phyloP scores from a whole-genome alignment of 805 yeast species.

The Monosporozyma yasuniensis region DNA sequence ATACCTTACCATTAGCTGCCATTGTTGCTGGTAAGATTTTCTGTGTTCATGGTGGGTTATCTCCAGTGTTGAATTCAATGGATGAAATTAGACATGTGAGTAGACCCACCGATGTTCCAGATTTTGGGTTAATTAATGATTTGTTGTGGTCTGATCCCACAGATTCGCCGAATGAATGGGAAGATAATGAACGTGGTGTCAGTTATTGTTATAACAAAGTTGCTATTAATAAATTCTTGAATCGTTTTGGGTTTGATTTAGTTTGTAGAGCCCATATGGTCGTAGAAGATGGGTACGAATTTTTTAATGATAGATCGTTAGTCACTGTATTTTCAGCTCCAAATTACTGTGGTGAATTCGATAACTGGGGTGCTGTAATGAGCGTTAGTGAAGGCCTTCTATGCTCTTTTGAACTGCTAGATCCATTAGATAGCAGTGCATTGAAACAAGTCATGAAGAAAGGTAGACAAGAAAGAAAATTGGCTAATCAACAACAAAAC shows the following conservation, averaged over 20 bases:
- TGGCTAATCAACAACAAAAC: conserved; percentile 37
- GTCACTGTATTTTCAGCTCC: conserved; percentile 81
- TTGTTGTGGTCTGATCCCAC: conserved; percentile 81
- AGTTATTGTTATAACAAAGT: conserved; percentile 68
- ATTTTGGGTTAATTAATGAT: conserved; percentile 68
- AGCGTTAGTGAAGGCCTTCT: conserved; percentile 86
- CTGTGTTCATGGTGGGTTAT: conserved; percentile 78
- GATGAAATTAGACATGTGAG: conserved; percentile 61
- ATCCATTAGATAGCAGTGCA: conserved; percentile 89
- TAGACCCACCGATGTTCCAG: conserved; percentile 80
- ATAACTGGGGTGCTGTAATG: conserved; percentile 98
- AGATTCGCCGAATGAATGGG: conserved; percentile 51
- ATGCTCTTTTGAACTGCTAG: conserved; percentile 86
- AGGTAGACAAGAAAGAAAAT: conserved; percentile 79
- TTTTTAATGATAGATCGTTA: conserved; percentile 61
- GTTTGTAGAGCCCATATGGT: conserved; percentile 85
- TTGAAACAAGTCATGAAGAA: conserved; percentile 89
- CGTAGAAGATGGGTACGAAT: conserved; percentile 82
- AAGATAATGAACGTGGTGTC: conserved; percentile 76
- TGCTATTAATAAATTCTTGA: conserved; percentile 61
- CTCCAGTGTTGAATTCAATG: conserved; percentile 59
- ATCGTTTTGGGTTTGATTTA: conserved; percentile 61
- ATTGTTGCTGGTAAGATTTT: conserved; percentile 92
- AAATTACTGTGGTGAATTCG: conserved; percentile 46
- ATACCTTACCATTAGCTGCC: conserved; percentile 91